phyloP scores from a whole-genome alignment of 768 basidiomycete species.

The Leucocoprinus leucothites region DNA sequence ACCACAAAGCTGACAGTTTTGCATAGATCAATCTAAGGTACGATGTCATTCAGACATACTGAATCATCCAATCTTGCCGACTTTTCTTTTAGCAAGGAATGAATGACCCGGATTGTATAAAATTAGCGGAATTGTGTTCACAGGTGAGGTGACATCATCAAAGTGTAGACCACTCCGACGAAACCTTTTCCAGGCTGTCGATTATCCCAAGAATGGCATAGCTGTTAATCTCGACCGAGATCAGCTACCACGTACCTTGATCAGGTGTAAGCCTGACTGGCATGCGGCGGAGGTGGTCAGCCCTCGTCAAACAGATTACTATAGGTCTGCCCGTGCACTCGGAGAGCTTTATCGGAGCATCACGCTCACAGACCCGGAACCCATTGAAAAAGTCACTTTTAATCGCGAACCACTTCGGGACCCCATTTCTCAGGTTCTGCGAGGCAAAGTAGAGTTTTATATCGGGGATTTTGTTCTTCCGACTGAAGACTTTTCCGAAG shows the following conservation, averaged over 20 bases:
- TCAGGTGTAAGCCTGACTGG: conserved; percentile 79
- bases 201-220: conserved; percentile 77
- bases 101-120: conserved; percentile 51
- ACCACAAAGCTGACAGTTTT: background rate
- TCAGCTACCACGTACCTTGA: conserved; percentile 49
- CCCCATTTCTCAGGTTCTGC: conserved; percentile 34
- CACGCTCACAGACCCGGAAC: conserved; percentile 35
- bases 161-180: background rate
- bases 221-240: conserved; percentile 50
- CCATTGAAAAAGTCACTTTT: conserved; percentile 17
- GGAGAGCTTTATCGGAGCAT: conserved; percentile 71
- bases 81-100: conserved; percentile 50
- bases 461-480: conserved; percentile 18
- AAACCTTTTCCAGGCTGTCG: conserved; percentile 53
- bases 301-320: conserved; percentile 62
- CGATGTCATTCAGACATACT: conserved; percentile 1
- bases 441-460: conserved; percentile 26
- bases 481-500: conserved; percentile 18
- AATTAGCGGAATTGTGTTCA: conserved; percentile 59
- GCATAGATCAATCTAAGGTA: conserved; percentile 69
- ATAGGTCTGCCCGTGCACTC: conserved; percentile 66
- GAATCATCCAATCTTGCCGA: background rate
- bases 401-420: conserved; percentile 26
- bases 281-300: conserved; percentile 55
- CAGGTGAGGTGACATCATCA: conserved; percentile 26